Conservation (phyloP, 306 rosid genomes). For the Cicer judaicum region DNA sequence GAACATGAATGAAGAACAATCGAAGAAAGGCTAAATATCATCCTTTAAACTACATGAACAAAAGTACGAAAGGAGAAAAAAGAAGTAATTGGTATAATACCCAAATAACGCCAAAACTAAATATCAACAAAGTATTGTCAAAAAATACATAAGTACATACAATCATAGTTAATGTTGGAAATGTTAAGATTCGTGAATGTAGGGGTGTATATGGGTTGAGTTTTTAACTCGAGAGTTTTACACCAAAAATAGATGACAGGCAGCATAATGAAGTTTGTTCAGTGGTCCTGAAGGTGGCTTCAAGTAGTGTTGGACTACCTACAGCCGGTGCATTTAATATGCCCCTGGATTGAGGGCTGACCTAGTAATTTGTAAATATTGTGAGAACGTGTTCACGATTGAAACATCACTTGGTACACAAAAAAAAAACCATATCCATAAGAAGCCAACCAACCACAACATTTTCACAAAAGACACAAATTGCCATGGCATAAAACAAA, state of each 20-base stretch:
- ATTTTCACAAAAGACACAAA: too few species aligned
- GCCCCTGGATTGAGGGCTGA: not conserved
- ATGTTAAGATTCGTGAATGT: too few species aligned
- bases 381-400: not conserved
- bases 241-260: too few species aligned
- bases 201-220: too few species aligned
- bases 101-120: not conserved
- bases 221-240: too few species aligned
- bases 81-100: not conserved
- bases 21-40: constrained; percentile 8
- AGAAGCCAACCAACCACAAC: too few species aligned
- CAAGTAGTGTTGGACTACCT: not conserved
- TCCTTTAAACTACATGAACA: constrained; percentile 5
- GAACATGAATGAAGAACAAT: not conserved
- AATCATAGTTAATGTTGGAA: constrained; percentile 56
- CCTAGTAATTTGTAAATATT: not conserved
- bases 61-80: not conserved
- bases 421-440: too few species aligned
- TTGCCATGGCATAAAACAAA: too few species aligned
- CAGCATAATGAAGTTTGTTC: too few species aligned
- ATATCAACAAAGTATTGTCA: not conserved
- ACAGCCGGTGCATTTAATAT: not conserved
- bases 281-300: not conserved
- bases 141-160: not conserved
- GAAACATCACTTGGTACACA: too few species aligned